Evolutionary conservation across 371 early-diverging fungal genomes (phyloP), one percentile per base, ranked within the genome.

Genomic region (Rhizopus stolonifer): DNA sequence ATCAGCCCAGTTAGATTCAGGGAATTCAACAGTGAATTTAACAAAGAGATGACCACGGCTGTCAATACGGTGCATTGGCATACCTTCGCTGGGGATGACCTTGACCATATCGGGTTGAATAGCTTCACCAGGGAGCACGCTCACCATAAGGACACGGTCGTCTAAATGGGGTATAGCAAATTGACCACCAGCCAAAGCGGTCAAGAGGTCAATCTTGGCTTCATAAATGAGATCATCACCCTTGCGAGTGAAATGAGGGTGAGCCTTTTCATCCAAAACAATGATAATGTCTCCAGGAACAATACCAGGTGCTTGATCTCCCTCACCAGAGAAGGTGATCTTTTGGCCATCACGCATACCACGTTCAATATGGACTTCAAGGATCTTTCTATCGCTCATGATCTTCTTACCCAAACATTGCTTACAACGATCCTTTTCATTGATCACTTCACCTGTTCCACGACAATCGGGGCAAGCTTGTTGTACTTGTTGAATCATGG

Each of bases 401-500:
- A 90, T 81, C 82, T 95, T 94, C 64, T 87, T 85, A 29, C 91
- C 96, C 44, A 81, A 78, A 78, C 98, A 98, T 51, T 72, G 69
- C 69, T 84, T 88, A 86, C 96, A 96, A 52, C 88, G 79, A 74
- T 91, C 87, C 73, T 89, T 90, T 50, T 87, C 83, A 62, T 82
- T 82, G 58, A 96, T 92, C 63, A 86, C 81, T 65, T 94, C 88
- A 50, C 95, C 94, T 57, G 83, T 85, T 52, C 95, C 96, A 45
- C 81, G 80, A 74, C 96, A 96, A 46, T 84, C 87, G n/a, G 80
- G 76, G 80, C 98, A 97, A 32, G 89, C 83, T 69, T 92, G 89
- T 68, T 96, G 96, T 70, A 95, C 86, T 76, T 95, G 96, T 79
- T 97, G 98, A 49, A 96, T 87, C 92, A 95, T 94, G 31, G 95